A percentile compares a stretch with the other conserved stretches of the same genome.
phyloP scores from a whole-genome alignment of 2,329 filamentous ascomycete species.

The Calonectria henricotiae region DNA sequence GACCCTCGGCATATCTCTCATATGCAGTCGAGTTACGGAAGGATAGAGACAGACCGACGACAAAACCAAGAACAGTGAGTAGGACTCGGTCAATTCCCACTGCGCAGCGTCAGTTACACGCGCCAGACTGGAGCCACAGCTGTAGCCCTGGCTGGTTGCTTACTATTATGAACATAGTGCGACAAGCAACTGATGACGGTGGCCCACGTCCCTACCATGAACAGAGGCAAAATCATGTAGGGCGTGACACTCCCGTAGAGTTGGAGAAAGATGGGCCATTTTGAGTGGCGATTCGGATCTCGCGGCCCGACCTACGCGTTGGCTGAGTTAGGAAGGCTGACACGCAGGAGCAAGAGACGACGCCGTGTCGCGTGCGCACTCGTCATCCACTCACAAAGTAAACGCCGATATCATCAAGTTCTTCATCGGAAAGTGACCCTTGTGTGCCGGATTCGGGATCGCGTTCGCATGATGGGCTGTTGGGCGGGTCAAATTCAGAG shows the following conservation, averaged over 20 bases:
- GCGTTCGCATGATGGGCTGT: not conserved
- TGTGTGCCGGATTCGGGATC: conserved; percentile 2
- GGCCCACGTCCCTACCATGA: conserved; percentile 77
- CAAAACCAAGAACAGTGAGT: conserved; percentile 85
- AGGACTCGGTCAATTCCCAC: conserved; percentile 61
- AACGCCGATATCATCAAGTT: not conserved
- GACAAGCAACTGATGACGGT: conserved; percentile 75
- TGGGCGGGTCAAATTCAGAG: not conserved
- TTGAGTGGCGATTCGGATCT: conserved; percentile 80
- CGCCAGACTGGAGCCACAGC: not conserved
- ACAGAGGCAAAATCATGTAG: conserved; percentile 79
- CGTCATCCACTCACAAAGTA: conserved; percentile 5
- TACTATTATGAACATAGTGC: conserved; percentile 60
- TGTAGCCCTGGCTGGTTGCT: not conserved
- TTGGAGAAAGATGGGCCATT: conserved; percentile 81
- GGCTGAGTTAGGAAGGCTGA: not conserved
- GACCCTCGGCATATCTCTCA: conserved; percentile 77
- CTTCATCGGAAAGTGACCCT: not conserved
- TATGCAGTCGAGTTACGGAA: conserved; percentile 84
- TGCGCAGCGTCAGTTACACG: not conserved
- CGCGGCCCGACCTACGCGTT: conserved; percentile 67
- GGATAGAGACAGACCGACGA: conserved; percentile 81
- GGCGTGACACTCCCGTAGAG: conserved; percentile 83
- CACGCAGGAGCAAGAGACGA: too few species aligned
- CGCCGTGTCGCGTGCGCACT: not conserved